phyloP scores from a whole-genome alignment of 2,329 filamentous ascomycete species.

The Exophiala sp. region DNA sequence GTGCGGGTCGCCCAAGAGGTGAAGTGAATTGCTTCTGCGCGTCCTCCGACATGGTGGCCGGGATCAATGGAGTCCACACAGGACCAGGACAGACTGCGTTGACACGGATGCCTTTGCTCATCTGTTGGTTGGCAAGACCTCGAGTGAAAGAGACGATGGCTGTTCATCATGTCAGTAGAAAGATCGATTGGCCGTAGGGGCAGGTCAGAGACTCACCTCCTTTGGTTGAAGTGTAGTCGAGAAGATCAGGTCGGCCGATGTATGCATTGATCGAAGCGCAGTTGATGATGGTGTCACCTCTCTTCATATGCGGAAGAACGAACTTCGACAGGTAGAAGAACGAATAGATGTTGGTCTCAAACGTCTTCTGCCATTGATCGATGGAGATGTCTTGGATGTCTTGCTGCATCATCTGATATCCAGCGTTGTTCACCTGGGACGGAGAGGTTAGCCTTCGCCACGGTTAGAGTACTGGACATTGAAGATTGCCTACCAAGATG shows the following conservation, averaged over 20 bases:
- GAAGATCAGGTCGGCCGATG: conserved; percentile 69
- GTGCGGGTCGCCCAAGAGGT: conserved; percentile 70
- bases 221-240: conserved; percentile 71
- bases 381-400: conserved; percentile 67
- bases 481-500: conserved; percentile 41
- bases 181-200: no score
- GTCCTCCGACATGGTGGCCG: conserved; percentile 63
- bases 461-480: neutral
- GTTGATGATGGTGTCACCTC: conserved; percentile 75
- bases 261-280: conserved; percentile 80
- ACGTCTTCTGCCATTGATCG: conserved; percentile 73
- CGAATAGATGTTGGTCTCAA: conserved; percentile 76
- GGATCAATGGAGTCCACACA: conserved; percentile 72
- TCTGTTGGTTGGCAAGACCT: conserved; percentile 67
- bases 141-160: conserved; percentile 75
- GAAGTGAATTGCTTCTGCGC: conserved; percentile 66
- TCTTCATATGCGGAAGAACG: conserved; percentile 64
- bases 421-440: conserved; percentile 55
- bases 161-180: conserved; percentile 31
- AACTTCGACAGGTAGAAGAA: conserved; percentile 79
- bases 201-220: conserved; percentile 15
- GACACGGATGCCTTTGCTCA: conserved; percentile 66
- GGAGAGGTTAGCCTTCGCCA: neutral
- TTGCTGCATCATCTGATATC: conserved; percentile 66
- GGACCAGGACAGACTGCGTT: conserved; percentile 73